Conservation (phyloP, 805 yeast genomes). For the Metschnikowia noctiluminum region DNA sequence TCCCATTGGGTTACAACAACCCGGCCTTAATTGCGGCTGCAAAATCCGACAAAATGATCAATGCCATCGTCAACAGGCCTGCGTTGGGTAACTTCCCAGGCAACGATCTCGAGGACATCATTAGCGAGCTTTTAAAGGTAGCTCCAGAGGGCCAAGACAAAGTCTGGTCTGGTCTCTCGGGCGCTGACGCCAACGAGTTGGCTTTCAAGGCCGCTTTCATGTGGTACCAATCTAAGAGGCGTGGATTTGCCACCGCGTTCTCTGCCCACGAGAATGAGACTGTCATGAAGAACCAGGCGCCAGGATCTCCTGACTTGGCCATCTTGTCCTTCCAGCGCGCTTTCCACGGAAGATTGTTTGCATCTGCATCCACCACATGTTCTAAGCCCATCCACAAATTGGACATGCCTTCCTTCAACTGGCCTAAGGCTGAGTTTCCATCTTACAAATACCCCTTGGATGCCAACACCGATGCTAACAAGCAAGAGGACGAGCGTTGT, state of each 20-base stretch:
- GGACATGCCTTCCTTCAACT: constrained; percentile 87
- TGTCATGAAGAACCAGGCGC: constrained; percentile 77
- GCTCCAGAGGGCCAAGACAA: constrained; percentile 78
- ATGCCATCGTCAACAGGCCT: constrained; percentile 78
- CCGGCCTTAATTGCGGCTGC: constrained; percentile 71
- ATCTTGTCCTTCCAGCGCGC: constrained; percentile 83
- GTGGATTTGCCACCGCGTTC: constrained; percentile 62
- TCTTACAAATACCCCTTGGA: constrained; percentile 80
- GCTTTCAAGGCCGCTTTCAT: constrained; percentile 88
- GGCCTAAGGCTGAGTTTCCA: constrained; percentile 98
- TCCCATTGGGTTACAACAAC: constrained; percentile 82
- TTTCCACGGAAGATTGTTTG: constrained; percentile 94
- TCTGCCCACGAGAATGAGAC: constrained; percentile 65
- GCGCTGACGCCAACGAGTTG: constrained; percentile 85
- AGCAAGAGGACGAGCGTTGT: constrained; percentile 77
- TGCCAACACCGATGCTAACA: constrained; percentile 58
- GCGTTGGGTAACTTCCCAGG: constrained; percentile 63
- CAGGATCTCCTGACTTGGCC: constrained; percentile 86
- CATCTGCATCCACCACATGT: constrained; percentile 85
- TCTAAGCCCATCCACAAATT: constrained; percentile 94
- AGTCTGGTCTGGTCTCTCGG: constrained; percentile 79
- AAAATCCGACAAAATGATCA: constrained; percentile 62
- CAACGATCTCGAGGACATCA: constrained; percentile 58
- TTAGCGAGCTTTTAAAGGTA: constrained; percentile 47
- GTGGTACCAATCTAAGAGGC: constrained; percentile 66